Conservation (phyloP, 1,139 yeast species). For the Pichia sp. region DNA sequence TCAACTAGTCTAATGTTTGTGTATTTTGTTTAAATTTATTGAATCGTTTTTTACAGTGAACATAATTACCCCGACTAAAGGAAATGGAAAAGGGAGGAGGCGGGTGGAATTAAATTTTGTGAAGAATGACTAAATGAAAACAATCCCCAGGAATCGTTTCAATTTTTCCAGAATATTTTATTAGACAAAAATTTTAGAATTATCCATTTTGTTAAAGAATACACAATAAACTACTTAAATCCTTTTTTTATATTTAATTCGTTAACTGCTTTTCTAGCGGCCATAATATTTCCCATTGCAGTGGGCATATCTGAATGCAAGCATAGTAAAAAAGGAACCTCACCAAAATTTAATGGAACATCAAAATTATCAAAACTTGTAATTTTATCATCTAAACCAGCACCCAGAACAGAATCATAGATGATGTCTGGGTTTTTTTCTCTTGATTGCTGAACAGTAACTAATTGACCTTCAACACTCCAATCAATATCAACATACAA, state of each 20-base stretch:
- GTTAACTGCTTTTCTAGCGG: conserved; percentile 31
- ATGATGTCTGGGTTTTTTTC: conserved; percentile 32
- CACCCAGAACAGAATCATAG: conserved; percentile 26
- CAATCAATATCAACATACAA: conserved; percentile 35
- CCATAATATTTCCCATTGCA: conserved; percentile 31
- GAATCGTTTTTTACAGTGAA: background rate
- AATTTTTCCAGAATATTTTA: background rate
- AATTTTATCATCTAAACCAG: conserved; percentile 23
- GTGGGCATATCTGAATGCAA: conserved; percentile 37
- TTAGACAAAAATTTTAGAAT: background rate
- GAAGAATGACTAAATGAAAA: too few relatives aligned
- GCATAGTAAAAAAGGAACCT: conserved; percentile 32
- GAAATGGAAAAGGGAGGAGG: too few relatives aligned
- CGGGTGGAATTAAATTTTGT: too few relatives aligned
- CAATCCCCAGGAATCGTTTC: background rate
- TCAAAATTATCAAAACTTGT: conserved; percentile 23
- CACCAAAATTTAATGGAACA: conserved; percentile 27
- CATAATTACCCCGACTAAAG: too few relatives aligned
- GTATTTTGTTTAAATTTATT: background rate
- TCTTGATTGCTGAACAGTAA: conserved; percentile 25
- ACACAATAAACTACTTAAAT: background rate
- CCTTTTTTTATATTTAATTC: conserved; percentile 21
- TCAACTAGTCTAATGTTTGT: background rate
- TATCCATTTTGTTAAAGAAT: background rate
- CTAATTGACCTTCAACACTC: conserved; percentile 29